phyloP scores from a whole-genome alignment of 495 filamentous ascomycete species.

The Aspergillus biplanus region DNA sequence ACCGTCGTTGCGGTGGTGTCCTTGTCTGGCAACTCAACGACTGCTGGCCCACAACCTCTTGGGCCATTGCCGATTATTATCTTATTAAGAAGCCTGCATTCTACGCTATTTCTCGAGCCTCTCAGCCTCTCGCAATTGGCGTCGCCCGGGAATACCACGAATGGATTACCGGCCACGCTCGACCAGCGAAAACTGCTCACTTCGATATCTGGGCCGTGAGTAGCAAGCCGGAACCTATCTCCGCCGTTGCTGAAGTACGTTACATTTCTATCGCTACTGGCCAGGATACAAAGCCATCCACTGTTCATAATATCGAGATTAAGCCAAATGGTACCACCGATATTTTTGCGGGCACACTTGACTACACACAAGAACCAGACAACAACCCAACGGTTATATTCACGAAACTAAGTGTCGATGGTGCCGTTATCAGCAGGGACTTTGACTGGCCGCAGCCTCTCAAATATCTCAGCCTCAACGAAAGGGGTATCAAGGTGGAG shows the following conservation, averaged over 20 bases:
- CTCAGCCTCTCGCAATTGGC: conserved; percentile 3
- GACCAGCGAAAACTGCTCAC: neutral
- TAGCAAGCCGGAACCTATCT: neutral
- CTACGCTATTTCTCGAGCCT: conserved; percentile 14
- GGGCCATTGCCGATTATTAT: conserved; percentile 16
- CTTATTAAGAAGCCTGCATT: conserved; percentile 18
- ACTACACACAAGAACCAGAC: conserved; percentile 1
- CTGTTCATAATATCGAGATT: neutral
- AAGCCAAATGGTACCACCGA: conserved; percentile 14
- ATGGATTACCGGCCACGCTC: conserved; percentile 16
- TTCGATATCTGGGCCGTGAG: conserved; percentile 13
- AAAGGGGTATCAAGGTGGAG: conserved; percentile 7
- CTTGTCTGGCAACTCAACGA: conserved; percentile 21
- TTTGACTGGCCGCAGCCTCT: conserved; percentile 18
- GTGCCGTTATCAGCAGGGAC: conserved; percentile 1
- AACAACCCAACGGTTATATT: conserved; percentile 6
- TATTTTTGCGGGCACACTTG: neutral
- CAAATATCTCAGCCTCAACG: conserved; percentile 13
- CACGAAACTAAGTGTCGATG: conserved; percentile 1
- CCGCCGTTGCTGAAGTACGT: neutral
- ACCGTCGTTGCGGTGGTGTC: conserved; percentile 11
- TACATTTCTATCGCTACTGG: conserved; percentile 12
- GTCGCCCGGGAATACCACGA: conserved; percentile 3
- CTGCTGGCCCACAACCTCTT: conserved; percentile 22
- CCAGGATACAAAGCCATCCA: neutral